phyloP scores from a whole-genome alignment of 2,329 filamentous ascomycete genomes.

The Fonsecaea pedrosoi region DNA sequence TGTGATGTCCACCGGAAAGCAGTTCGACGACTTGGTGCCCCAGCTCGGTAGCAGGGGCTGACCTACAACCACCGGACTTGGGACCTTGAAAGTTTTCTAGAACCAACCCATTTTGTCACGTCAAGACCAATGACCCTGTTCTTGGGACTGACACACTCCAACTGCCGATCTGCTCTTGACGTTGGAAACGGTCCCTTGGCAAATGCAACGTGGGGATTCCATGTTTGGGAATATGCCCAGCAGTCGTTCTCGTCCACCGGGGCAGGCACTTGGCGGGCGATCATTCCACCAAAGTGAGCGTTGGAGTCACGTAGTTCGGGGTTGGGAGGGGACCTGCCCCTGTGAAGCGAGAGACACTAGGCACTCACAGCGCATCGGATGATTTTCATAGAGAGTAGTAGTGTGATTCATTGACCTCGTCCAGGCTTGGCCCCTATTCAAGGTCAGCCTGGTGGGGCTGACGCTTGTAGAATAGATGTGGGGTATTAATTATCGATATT shows the following conservation, averaged over 20 bases:
- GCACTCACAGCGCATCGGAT: background rate
- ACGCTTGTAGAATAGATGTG: background rate
- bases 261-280: background rate
- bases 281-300: background rate
- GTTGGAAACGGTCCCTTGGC: background rate
- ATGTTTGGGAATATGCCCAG: background rate
- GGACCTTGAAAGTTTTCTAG: constrained; percentile 1
- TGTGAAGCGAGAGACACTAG: background rate
- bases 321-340: background rate
- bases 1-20: background rate
- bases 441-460: constrained; percentile 3
- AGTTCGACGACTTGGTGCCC: background rate
- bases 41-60: background rate
- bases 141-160: background rate
- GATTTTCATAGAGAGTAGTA: background rate
- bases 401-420: background rate
- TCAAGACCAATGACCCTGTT: constrained; percentile 7
- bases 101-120: background rate
- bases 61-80: background rate
- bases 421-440: background rate
- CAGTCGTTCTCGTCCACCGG: background rate
- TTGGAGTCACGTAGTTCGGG: background rate
- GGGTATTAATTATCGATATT: background rate
- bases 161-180: constrained; percentile 11
- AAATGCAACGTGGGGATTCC: constrained; percentile 2